phyloP scores from a whole-genome alignment of 106 monocot species.

The Platanthera zijinensis region DNA sequence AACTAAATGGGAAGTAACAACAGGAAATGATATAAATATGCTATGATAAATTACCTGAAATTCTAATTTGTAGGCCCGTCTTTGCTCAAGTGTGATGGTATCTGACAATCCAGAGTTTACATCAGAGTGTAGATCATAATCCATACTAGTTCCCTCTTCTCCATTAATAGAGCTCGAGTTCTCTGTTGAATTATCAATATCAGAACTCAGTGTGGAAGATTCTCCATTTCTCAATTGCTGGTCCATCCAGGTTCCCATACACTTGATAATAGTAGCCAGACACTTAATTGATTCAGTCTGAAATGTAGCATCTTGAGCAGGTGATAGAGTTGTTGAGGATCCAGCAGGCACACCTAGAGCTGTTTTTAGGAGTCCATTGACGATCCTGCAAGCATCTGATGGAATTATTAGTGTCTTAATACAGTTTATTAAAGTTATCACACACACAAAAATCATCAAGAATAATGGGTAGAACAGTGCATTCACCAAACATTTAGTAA shows the following conservation, averaged over 20 bases:
- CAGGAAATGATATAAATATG: neutral
- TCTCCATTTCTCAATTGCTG: conserved; percentile 71
- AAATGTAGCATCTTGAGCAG: conserved; percentile 73
- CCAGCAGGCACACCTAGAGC: conserved; percentile 84
- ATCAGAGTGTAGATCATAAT: conserved; percentile 71
- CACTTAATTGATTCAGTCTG: conserved; percentile 88
- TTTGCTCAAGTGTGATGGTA: conserved; percentile 79
- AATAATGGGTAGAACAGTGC: neutral
- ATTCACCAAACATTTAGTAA: neutral
- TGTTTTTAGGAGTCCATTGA: conserved; percentile 92
- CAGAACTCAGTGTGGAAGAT: conserved; percentile 42
- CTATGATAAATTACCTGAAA: conserved; percentile 46
- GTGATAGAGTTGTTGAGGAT: conserved; percentile 66
- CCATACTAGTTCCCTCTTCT: conserved; percentile 57
- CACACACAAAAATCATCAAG: neutral
- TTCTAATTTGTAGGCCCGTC: conserved; percentile 77
- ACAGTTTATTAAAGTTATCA: conserved; percentile 18
- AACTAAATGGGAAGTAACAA: neutral
- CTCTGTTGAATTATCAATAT: conserved; percentile 51
- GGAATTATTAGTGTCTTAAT: conserved; percentile 76
- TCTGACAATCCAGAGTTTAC: conserved; percentile 56
- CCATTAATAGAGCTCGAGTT: conserved; percentile 33
- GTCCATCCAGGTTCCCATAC: conserved; percentile 94
- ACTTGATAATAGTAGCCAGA: conserved; percentile 64
- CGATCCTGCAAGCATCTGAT: conserved; percentile 91